Evolutionary conservation across 441 rosid species (phyloP).

Genomic region (Kokia cookei): DNA sequence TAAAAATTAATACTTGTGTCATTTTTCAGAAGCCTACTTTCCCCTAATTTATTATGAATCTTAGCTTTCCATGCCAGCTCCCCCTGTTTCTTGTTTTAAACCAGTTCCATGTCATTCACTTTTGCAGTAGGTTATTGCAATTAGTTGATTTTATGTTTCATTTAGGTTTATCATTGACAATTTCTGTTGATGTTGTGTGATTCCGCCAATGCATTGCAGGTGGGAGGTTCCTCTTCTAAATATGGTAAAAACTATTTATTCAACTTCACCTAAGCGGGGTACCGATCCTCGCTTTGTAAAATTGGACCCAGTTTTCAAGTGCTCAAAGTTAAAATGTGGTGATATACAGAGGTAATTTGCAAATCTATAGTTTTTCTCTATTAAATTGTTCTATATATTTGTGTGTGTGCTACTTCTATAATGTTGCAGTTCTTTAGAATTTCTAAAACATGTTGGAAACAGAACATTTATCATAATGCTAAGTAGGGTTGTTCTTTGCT

Average conservation of each 20-base stretch:
- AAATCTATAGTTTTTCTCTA: slow-evolving; percentile 8
- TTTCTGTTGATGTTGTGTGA: slow-evolving; percentile 11
- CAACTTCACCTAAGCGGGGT: slow-evolving; percentile 44
- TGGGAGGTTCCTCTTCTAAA: slow-evolving; percentile 94
- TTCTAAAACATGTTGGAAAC: not conserved
- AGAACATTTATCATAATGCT: not conserved
- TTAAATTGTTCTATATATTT: not conserved
- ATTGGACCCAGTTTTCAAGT: slow-evolving; percentile 79
- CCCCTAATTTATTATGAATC: not conserved
- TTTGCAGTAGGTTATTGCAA: not conserved
- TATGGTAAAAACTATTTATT: slow-evolving; percentile 45
- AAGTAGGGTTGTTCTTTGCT: not conserved
- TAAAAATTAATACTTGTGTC: not conserved
- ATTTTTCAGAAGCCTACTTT: not conserved
- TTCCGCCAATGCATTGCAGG: slow-evolving; percentile 40
- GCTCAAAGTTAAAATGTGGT: slow-evolving; percentile 65
- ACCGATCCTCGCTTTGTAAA: slow-evolving; percentile 90
- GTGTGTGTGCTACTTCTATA: not conserved
- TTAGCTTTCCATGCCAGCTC: not conserved
- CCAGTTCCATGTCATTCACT: not conserved
- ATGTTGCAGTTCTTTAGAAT: not conserved
- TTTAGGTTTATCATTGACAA: not conserved
- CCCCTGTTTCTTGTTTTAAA: not conserved
- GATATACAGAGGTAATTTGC: slow-evolving; percentile 52
- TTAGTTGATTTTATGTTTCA: slow-evolving; percentile 6